Base-by-base conservation (phyloP, 2,329 filamentous ascomycete species). In the Colletotrichum noveboracense region DNA sequence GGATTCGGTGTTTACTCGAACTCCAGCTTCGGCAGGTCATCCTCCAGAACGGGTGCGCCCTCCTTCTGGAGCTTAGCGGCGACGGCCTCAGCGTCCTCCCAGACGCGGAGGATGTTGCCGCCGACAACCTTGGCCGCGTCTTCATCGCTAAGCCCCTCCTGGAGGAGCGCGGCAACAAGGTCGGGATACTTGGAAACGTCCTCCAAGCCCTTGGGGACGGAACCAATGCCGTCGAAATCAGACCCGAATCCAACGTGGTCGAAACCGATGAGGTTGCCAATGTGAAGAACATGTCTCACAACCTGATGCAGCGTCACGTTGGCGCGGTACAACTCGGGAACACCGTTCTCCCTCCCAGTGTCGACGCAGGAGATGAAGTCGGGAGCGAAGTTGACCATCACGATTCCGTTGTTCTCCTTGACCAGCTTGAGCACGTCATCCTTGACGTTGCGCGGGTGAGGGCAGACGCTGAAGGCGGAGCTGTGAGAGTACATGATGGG, bases 401-500 rank as follows among this genome's bases (percentile, higher is more conserved):
- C 94, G 12, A 98, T 80, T 5, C 94, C 94, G 77, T 93, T 91
- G 4, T 90, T 91, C 80, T 91, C 83, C 83, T 94, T 95, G 48
- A 98, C 94, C 1, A 97, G 87, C 52, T 93, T 86, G 9, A 98
- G 87, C 16, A 98, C 92, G 71, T 96, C 91, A 78, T 98, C 96
- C 2, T 95, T 94, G 9, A 98, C 96, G 80, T 98, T 98, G 38
- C 96, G 91, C 12, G 96, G 95, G 84, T 98, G 96, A 9, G 95
- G 95, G 82, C 96, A 98, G 26, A 98, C 82, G 3, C 91, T 89
- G 80, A 94, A 93, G 2, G 94, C 95, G 7, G 94, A 96, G 79
- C 94, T 97, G 83, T 98, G 96, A 74, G 93, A 95, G 88, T 95
- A 98, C 74, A 98, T 97, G 7, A 97, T 90, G 0, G 96, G 96